Base-by-base conservation (phyloP, 345 rosid species). In the Brassica juncea region DNA sequence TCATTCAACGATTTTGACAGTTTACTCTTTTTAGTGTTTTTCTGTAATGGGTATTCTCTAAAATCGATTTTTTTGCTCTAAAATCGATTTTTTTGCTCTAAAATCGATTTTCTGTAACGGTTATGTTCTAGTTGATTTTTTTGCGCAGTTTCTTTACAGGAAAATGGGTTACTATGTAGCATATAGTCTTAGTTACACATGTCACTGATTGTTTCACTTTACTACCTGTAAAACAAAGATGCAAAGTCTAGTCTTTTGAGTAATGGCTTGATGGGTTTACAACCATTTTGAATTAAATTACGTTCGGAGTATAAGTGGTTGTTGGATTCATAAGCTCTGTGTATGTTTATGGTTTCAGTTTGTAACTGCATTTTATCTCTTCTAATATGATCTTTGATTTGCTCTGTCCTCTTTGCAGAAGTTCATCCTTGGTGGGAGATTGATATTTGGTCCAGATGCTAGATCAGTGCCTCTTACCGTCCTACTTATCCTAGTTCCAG, bases 401-500 rank as follows among this genome's bases (percentile, higher is more conserved):
- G 49, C 60, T 60, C 42, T 74, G 64, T 72, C 71, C 2, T 66
- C 55, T 70, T 65, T 85, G 71, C 94, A 94, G 98, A 93, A 87
- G 68, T 94, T 94, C 82, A 73, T 94, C 62, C 81, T 95, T 81
- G 89, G 90, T 80, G 99, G 98, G 81, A 91, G 99, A 80, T 80
- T 95, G 86, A 89, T 95, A 75, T 95, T 95, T 84, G 99, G 99
- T 66, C 99, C 99, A 75, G 98, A 95, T 91, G 97, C 97, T 66
- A 88, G 75, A 82, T 93, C 98, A 54, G 78, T 95, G 72, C 84
- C 90, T 61, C 83, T 83, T 73, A 95, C 99, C 34, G 82, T 95
- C 72, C 84, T 89, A 66, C 84, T 95, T 81, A 87, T 93, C 87
- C 85, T 86, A 55, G 86, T 83, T 74, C 98, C 98, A 6, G 87